Percentiles rank a stretch among this genome's conserved stretches.
Evolutionary conservation across 306 rosid genomes (phyloP).

Genomic region (Acacia crassicarpa): DNA sequence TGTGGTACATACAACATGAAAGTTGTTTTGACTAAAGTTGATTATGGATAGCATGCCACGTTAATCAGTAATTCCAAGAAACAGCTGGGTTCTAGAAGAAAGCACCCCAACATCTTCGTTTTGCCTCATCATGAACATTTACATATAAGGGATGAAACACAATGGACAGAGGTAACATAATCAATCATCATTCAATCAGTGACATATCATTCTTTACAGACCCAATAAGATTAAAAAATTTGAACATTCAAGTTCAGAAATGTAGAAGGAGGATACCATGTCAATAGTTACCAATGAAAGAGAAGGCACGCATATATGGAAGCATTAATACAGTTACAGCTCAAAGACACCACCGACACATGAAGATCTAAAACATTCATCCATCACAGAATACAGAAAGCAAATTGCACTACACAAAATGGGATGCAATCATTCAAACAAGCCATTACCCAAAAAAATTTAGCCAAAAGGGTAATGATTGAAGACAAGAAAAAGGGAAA

Average conservation of each 20-base stretch:
- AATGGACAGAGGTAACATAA: neutral
- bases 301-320: neutral
- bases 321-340: neutral
- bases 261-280: neutral
- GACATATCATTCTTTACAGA: slow-evolving; percentile 18
- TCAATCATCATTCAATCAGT: slow-evolving; percentile 3
- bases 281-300: slow-evolving; percentile 20
- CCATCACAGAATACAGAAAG: neutral
- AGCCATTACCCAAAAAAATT: neutral
- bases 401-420: slow-evolving; percentile 4
- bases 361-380: neutral
- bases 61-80: neutral
- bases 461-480: neutral
- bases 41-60: neutral
- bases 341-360: neutral
- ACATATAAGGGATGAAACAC: neutral
- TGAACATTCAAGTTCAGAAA: slow-evolving; percentile 9
- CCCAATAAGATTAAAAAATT: slow-evolving; percentile 20
- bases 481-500: too few relatives aligned
- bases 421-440: neutral
- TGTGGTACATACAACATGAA: neutral
- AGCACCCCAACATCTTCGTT: slow-evolving; percentile 5
- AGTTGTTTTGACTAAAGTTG: neutral
- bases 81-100: slow-evolving; percentile 5
- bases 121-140: neutral